A percentile compares a stretch with the other conserved stretches of the same genome.
phyloP scores from a whole-genome alignment of 441 rosid species.

The Erodium texanum region DNA sequence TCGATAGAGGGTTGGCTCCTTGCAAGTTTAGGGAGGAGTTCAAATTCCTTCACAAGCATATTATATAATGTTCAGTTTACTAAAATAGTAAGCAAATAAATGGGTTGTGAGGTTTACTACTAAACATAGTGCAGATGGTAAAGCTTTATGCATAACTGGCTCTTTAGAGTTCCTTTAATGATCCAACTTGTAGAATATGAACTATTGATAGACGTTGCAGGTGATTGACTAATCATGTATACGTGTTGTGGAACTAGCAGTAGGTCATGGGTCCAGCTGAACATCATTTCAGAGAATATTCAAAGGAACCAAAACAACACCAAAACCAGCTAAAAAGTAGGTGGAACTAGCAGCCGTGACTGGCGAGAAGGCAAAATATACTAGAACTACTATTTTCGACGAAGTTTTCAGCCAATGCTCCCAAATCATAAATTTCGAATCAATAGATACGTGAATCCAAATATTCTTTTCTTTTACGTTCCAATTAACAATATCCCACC shows the following conservation, averaged over 20 bases:
- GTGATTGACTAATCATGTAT: background rate
- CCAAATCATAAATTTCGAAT: no score
- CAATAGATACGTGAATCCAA: no score
- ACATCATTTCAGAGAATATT: background rate
- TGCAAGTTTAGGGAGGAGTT: conserved; percentile 75
- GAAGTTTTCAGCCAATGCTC: no score
- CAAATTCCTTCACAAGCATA: conserved; percentile 47
- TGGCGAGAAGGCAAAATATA: background rate
- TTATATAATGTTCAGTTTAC: background rate
- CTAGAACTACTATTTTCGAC: no score
- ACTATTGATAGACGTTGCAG: no score
- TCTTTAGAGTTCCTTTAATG: no score
- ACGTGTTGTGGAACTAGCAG: no score
- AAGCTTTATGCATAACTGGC: no score
- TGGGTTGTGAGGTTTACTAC: background rate
- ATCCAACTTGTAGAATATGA: no score
- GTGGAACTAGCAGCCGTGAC: background rate
- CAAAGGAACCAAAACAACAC: background rate
- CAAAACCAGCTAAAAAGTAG: background rate
- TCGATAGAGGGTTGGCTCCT: conserved; percentile 67
- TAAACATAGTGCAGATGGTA: background rate
- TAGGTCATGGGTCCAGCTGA: background rate
- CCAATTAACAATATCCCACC: no score
- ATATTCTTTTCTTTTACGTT: no score
- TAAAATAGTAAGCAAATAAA: background rate